These are phyloP conservation scores for Colletotrichum sublineola DNA, from an alignment of 2,329 filamentous ascomycete genomes.

Conservation along the genomic window DNA sequence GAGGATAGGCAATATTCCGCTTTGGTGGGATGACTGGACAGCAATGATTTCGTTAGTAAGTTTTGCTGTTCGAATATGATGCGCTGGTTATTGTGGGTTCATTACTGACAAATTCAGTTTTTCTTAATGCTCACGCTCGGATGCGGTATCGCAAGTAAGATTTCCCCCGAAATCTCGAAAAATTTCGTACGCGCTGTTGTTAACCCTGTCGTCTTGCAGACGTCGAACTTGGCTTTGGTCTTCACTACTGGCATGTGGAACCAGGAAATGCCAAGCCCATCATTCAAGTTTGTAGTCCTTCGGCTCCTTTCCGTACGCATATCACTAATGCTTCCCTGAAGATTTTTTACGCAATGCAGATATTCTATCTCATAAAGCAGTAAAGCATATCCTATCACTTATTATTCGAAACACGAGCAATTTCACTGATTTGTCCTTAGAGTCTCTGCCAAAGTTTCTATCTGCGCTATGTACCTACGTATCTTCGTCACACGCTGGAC, in stretches of 20 bases:
- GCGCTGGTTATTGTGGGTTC: background rate
- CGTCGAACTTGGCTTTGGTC: conserved; percentile 42
- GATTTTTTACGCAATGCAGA: conserved; percentile 44
- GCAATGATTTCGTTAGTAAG: conserved; percentile 34
- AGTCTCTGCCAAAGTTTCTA: conserved; percentile 45
- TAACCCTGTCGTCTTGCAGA: background rate
- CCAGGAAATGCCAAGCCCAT: conserved; percentile 33
- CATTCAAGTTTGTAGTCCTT: conserved; percentile 20
- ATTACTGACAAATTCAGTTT: background rate
- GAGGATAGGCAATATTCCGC: background rate
- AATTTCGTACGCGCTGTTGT: background rate
- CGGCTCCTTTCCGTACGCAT: background rate
- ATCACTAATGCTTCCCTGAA: background rate
- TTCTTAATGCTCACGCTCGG: conserved; percentile 8
- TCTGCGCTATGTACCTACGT: conserved; percentile 45
- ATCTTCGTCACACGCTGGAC: conserved; percentile 41
- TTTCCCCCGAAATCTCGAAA: too few relatives aligned
- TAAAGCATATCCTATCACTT: background rate
- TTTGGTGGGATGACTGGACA: conserved; percentile 42
- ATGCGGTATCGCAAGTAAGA: conserved; percentile 14
- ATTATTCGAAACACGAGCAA: too few relatives aligned
- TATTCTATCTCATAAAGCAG: conserved; percentile 46
- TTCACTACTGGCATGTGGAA: conserved; percentile 45
- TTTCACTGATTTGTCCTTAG: background rate
- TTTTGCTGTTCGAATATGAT: too few relatives aligned